Percentiles rank a stretch among this genome's conserved stretches.
phyloP scores from a whole-genome alignment of 345 rosid species.

The Syzygium aqueum region DNA sequence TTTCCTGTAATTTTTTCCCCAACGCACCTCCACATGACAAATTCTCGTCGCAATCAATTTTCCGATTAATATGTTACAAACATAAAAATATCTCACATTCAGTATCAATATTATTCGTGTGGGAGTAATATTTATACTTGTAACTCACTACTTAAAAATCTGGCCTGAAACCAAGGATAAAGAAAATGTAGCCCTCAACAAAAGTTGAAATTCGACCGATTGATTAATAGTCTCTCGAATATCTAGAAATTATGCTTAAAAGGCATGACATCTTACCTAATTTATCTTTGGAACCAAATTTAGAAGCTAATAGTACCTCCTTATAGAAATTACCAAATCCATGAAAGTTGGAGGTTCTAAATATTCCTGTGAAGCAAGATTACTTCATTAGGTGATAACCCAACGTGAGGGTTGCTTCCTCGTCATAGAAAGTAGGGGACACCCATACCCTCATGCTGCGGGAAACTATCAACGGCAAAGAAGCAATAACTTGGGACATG shows the following conservation, averaged over 20 bases:
- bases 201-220: background rate
- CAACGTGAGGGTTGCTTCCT: background rate
- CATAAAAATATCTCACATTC: background rate
- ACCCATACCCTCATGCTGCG: background rate
- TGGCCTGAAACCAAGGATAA: background rate
- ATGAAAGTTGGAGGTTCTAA: background rate
- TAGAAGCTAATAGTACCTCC: background rate
- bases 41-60: background rate
- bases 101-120: background rate
- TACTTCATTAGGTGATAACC: background rate
- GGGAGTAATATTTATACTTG: background rate
- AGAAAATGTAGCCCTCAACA: background rate
- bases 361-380: background rate
- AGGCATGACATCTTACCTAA: background rate
- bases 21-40: rapidly evolving
- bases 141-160: background rate
- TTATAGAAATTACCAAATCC: background rate
- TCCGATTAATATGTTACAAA: rapidly evolving
- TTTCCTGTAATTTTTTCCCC: background rate
- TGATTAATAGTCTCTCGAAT: background rate
- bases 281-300: background rate
- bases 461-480: background rate
- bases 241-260: background rate
- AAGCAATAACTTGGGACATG: background rate
- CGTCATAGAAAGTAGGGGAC: background rate